Percentiles rank a stretch among this genome's conserved stretches.
Evolutionary conservation across 805 yeast species (phyloP).

Genomic region (Wickerhamiella parazyma): DNA sequence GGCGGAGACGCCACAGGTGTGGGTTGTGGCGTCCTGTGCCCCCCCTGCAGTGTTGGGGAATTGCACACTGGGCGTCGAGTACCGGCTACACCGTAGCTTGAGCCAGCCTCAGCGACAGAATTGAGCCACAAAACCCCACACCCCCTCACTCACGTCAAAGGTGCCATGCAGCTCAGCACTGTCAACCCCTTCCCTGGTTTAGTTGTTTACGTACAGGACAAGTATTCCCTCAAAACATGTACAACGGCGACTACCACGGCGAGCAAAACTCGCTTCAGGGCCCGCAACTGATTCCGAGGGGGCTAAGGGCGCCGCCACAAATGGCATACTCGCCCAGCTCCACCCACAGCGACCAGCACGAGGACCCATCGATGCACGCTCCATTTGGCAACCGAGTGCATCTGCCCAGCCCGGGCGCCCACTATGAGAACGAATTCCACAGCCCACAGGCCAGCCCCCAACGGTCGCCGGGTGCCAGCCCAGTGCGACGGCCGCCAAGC

Average conservation of each 20-base stretch:
- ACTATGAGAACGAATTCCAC: constrained; percentile 4
- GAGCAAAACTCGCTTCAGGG: constrained; percentile 5
- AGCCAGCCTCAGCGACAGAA: no score
- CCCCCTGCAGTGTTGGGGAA: no score
- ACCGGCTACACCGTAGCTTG: no score
- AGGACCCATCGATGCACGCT: constrained; percentile 9
- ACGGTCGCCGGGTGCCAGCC: constrained; percentile 6
- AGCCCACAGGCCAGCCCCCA: constrained; percentile 8
- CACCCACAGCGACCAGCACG: constrained; percentile 6
- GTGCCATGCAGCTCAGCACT: no score
- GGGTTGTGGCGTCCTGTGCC: no score
- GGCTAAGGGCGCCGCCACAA: constrained; percentile 3
- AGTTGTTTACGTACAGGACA: neutral
- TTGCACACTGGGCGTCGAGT: no score
- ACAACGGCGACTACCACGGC: neutral
- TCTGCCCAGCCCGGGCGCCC: constrained; percentile 3
- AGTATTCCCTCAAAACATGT: neutral
- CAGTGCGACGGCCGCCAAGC: constrained; percentile 5
- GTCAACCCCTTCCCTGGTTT: no score
- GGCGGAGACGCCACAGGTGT: no score
- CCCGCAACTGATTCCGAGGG: constrained; percentile 4
- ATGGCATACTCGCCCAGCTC: constrained; percentile 6
- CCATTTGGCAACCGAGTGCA: constrained; percentile 7
- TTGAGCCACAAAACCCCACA: no score
- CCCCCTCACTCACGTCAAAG: no score